Evolutionary conservation across 2,329 filamentous ascomycete genomes (phyloP), one percentile per base, ranked within the genome.

Genomic region (Plectosphaerella cucumerina): DNA sequence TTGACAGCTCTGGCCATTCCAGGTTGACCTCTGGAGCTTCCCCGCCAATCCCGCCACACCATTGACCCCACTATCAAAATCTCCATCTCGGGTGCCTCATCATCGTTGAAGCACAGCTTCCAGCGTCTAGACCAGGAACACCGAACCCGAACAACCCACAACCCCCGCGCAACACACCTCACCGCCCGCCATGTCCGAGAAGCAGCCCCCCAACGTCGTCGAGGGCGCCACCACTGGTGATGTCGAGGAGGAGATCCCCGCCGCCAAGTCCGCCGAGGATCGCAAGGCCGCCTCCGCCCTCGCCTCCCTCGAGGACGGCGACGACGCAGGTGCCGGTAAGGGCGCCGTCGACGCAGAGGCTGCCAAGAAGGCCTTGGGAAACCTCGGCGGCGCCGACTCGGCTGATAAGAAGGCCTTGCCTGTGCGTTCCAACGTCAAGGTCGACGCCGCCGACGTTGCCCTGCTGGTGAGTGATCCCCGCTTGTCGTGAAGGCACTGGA

Each of bases 201-300:
- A 80, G 45, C 83, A 87, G 65, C 82, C 84, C 41, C 62, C 74
- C 43, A 72, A 65, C 48, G 66, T 86, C 52, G 72, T 77, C 55
- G 82, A 86, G 65, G 84, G 84, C 63, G 80, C 81, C 53, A 76
- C 78, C 26, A 72, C 76, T 44, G 80, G 75, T 54, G 80, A 84
- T 56, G 72, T 78, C 55, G 81, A 84, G 51, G 80, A 84, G 54
- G 80, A 82, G 59, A 68, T 75, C 58, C 68, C 70, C 47, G 68
- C 72, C 51, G 77, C 79, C 62, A 87, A 85, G 69, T 82, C 80
- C 41, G 86, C 87, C 62, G 87, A 90, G 69, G 87, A 90, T 71
- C 84, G 86, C 69, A 90, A 90, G 69, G 86, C 87, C 44, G 86
- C 86, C 39, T 85, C 84, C 6, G 88, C 87, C 26, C 81, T 91